Evolutionary conservation across 805 yeast species (phyloP).

Genomic region (Dipodascus albidus): DNA sequence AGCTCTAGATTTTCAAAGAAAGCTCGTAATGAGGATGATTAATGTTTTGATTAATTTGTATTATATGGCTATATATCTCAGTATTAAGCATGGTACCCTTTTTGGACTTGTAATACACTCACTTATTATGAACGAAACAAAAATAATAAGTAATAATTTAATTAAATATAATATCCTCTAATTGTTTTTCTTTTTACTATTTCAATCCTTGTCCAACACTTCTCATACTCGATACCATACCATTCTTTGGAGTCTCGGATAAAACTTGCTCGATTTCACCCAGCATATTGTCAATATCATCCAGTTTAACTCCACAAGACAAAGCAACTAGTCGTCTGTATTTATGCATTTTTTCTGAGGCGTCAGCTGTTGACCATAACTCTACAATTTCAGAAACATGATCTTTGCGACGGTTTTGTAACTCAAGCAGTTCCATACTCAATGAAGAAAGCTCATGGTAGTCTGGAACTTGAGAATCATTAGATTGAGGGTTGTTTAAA

Average conservation of each 20-base stretch:
- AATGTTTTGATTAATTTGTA: neutral
- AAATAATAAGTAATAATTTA: too few relatives aligned
- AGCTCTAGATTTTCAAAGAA: neutral
- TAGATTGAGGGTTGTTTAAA: slow-evolving; percentile 7
- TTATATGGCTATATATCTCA: too few relatives aligned
- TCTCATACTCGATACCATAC: slow-evolving; percentile 1
- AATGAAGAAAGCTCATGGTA: slow-evolving; percentile 12
- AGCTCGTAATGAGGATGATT: neutral
- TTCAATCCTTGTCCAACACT: slow-evolving; percentile 2
- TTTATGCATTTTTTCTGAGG: slow-evolving; percentile 53
- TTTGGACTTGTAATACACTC: too few relatives aligned
- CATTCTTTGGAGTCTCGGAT: slow-evolving; percentile 10
- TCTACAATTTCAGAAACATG: slow-evolving; percentile 39
- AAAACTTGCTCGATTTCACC: slow-evolving; percentile 59
- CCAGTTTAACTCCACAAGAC: slow-evolving; percentile 66
- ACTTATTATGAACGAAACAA: neutral
- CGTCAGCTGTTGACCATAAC: slow-evolving; percentile 34
- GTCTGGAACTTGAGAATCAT: slow-evolving; percentile 8
- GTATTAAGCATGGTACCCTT: too few relatives aligned
- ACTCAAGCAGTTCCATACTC: slow-evolving; percentile 27
- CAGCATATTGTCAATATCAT: slow-evolving; percentile 68
- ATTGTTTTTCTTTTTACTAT: neutral
- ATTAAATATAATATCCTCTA: too few relatives aligned
- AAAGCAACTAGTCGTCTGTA: slow-evolving; percentile 68
- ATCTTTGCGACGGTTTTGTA: slow-evolving; percentile 33